These are phyloP conservation scores for Eucalyptus erythrocorys DNA, from an alignment of 345 rosid genomes.

Conservation along the genomic window DNA sequence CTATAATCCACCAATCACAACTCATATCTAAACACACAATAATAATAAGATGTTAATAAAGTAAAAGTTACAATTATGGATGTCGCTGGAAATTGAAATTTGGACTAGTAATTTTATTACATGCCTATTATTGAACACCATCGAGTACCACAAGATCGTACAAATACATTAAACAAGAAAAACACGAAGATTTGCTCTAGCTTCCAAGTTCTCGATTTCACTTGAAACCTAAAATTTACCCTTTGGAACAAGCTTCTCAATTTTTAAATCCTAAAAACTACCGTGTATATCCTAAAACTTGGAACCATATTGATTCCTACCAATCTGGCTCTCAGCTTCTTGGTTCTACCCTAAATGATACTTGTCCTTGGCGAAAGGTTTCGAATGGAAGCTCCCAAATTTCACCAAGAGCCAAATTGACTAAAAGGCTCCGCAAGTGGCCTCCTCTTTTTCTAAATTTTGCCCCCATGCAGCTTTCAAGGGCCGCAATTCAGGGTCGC, in stretches of 20 bases:
- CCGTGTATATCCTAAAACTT: no score
- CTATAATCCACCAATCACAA: no score
- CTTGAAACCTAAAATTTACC: neutral
- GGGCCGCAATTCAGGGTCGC: neutral
- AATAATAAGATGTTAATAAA: no score
- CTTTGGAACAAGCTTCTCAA: neutral
- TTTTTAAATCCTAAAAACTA: fast-evolving
- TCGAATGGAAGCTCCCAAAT: neutral
- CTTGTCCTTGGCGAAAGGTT: neutral
- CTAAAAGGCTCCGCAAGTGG: neutral
- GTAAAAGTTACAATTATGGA: no score
- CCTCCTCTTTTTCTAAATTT: neutral
- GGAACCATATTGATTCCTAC: fast-evolving
- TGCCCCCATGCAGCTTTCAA: neutral
- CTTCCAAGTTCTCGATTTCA: neutral
- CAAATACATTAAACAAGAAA: neutral
- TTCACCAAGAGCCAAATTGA: neutral
- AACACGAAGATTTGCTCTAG: neutral
- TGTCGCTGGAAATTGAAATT: no score
- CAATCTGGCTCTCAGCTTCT: no score
- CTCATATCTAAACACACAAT: no score
- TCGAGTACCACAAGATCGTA: fast-evolving
- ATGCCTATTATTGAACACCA: fast-evolving
- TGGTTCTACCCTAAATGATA: no score
- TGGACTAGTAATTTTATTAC: no score